These are phyloP conservation scores for Chlamydomonas reinhardtii DNA, from an alignment of 163 green algal genomes.

Conservation along the genomic window DNA sequence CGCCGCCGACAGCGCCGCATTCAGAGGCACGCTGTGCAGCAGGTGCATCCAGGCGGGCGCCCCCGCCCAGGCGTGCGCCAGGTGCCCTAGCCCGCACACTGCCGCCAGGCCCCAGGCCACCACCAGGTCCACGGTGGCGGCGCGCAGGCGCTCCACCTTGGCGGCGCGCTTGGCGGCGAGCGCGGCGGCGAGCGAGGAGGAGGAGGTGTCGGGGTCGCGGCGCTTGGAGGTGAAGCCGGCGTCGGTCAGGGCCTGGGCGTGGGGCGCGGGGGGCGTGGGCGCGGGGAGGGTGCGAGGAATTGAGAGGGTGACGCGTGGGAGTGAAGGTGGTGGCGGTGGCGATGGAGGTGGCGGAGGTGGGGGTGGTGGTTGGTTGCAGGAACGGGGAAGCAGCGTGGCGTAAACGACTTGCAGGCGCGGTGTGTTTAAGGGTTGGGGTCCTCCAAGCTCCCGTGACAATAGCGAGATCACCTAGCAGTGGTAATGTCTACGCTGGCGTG, in stretches of 20 bases:
- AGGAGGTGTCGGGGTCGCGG: constrained; percentile 38
- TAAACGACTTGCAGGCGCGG: no score
- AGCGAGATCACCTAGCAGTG: no score
- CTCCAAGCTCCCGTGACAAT: no score
- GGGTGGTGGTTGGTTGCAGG: background rate
- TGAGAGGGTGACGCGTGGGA: background rate
- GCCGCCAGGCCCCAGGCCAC: constrained; percentile 88
- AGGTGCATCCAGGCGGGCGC: constrained; percentile 73
- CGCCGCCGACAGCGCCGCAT: constrained; percentile 80
- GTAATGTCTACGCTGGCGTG: no score
- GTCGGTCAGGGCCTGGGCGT: constrained; percentile 57
- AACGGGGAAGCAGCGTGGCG: no score
- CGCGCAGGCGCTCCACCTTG: constrained; percentile 68
- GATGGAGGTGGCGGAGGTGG: background rate
- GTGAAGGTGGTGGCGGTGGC: background rate
- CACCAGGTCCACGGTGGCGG: constrained; percentile 78
- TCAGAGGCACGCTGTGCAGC: constrained; percentile 77
- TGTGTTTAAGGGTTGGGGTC: no score
- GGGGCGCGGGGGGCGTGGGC: background rate
- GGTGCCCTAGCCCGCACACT: constrained; percentile 87
- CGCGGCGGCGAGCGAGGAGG: constrained; percentile 46
- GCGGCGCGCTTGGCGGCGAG: constrained; percentile 76
- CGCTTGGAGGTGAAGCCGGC: constrained; percentile 66
- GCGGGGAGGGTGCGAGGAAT: background rate
- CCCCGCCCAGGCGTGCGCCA: constrained; percentile 79